Evolutionary conservation across 2,329 filamentous ascomycete genomes (phyloP).

Genomic region (Ceratocystis cubensis): DNA sequence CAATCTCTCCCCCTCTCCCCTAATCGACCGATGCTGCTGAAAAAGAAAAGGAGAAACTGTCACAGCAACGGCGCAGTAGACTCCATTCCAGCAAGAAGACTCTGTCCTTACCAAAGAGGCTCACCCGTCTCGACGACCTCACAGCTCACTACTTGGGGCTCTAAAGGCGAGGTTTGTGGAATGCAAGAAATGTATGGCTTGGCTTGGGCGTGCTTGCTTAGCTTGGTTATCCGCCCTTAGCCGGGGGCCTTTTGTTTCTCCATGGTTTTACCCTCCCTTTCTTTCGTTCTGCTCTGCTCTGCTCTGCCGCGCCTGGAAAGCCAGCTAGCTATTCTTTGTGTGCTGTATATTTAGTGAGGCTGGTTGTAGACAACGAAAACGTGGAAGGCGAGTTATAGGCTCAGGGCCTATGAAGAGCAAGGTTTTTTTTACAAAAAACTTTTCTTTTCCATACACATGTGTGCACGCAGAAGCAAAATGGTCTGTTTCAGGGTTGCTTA

Average conservation of each 20-base stretch:
- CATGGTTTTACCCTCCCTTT: background rate
- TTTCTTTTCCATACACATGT: too few relatives aligned
- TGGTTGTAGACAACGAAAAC: background rate
- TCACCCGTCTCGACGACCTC: too few relatives aligned
- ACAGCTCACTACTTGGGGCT: too few relatives aligned
- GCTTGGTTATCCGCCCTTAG: background rate
- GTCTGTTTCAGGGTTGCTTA: background rate
- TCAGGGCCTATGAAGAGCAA: too few relatives aligned
- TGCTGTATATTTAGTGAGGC: background rate
- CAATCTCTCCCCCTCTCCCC: background rate
- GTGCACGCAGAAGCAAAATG: background rate
- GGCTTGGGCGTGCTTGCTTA: background rate
- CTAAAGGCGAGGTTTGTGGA: background rate
- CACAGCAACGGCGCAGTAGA: slow-evolving; percentile 4
- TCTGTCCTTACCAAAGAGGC: too few relatives aligned
- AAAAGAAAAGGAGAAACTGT: background rate
- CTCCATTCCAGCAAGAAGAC: background rate
- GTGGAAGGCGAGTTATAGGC: too few relatives aligned
- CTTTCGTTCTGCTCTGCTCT: background rate
- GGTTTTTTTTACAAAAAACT: too few relatives aligned
- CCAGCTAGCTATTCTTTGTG: background rate
- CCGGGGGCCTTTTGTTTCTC: background rate
- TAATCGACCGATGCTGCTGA: background rate
- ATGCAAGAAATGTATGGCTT: background rate
- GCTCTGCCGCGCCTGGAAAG: background rate